A percentile compares a stretch with the other conserved stretches of the same genome.
These are phyloP conservation scores for Lactarius hengduanensis DNA, from an alignment of 768 basidiomycete genomes.

Conservation along the genomic window DNA sequence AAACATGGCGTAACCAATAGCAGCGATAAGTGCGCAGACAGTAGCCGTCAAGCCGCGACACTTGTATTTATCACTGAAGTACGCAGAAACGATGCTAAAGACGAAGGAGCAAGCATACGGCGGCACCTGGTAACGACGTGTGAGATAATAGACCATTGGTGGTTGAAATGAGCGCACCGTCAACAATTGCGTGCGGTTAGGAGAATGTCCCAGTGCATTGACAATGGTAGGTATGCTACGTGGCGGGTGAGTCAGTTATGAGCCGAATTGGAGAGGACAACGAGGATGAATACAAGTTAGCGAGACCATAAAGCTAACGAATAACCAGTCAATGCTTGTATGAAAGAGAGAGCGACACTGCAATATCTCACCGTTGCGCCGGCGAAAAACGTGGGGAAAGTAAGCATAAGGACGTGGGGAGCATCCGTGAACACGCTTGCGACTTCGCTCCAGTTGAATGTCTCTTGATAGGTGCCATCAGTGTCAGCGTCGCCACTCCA, in stretches of 20 bases:
- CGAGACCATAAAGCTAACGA: conserved; percentile 27
- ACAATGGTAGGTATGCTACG: conserved; percentile 33
- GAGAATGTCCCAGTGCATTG: conserved; percentile 33
- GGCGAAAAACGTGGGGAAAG: conserved; percentile 50
- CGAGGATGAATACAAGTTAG: conserved; percentile 28
- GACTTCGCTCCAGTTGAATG: conserved; percentile 61
- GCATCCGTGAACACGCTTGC: conserved; percentile 42
- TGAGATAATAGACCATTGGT: not conserved
- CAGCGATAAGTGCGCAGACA: not conserved
- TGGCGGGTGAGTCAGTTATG: conserved; percentile 4
- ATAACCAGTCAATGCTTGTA: not conserved
- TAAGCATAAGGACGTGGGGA: conserved; percentile 55
- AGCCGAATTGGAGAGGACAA: not conserved
- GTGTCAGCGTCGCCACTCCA: conserved; percentile 36
- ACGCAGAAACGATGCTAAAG: not conserved
- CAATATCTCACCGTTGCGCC: conserved; percentile 38
- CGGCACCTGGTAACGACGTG: not conserved
- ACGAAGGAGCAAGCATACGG: not conserved
- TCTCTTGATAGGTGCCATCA: conserved; percentile 43
- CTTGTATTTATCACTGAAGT: not conserved
- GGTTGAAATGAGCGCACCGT: conserved; percentile 24
- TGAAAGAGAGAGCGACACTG: not conserved
- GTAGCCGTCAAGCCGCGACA: not conserved
- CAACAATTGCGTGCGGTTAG: conserved; percentile 35
- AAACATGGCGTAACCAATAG: conserved; percentile 22